Evolutionary conservation across 2,329 filamentous ascomycete species (phyloP).

Genomic region (Colletotrichum phormii): DNA sequence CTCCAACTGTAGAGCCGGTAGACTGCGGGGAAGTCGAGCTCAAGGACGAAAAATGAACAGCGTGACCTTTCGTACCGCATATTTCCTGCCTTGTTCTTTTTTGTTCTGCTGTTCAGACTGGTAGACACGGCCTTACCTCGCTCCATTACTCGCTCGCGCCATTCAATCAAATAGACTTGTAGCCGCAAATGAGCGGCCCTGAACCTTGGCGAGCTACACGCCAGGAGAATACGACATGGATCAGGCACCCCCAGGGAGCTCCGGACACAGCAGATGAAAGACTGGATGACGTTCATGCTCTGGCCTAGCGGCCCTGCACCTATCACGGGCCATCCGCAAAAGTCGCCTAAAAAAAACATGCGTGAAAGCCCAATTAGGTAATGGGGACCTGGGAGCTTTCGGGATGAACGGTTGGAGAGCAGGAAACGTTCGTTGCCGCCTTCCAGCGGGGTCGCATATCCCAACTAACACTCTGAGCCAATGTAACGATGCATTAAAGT

Average conservation of each 20-base stretch:
- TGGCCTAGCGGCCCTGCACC: constrained; percentile 10
- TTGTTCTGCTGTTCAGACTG: neutral
- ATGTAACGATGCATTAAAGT: constrained; percentile 11
- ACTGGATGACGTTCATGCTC: constrained; percentile 27
- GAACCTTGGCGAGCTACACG: constrained; percentile 3
- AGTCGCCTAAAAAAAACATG: neutral
- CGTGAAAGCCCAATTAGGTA: constrained; percentile 1
- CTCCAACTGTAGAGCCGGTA: neutral
- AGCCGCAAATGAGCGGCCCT: constrained; percentile 2
- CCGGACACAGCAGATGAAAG: constrained; percentile 19
- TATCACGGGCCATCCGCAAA: neutral
- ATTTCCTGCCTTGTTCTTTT: neutral
- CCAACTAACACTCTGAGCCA: neutral
- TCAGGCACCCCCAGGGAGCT: constrained; percentile 7
- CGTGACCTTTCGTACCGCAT: neutral
- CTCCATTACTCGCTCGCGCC: constrained; percentile 33
- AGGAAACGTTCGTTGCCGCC: neutral
- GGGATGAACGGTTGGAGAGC: constrained; percentile 27
- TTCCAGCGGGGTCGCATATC: neutral
- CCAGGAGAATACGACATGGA: constrained; percentile 9
- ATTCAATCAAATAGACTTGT: constrained; percentile 19
- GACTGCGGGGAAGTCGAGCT: constrained; percentile 17
- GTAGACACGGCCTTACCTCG: constrained; percentile 19
- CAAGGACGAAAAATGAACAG: neutral
- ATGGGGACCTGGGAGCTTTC: neutral